Evolutionary conservation across 1,284 basidiomycete species (phyloP).

Genomic region (Rhizoctonia solani): DNA sequence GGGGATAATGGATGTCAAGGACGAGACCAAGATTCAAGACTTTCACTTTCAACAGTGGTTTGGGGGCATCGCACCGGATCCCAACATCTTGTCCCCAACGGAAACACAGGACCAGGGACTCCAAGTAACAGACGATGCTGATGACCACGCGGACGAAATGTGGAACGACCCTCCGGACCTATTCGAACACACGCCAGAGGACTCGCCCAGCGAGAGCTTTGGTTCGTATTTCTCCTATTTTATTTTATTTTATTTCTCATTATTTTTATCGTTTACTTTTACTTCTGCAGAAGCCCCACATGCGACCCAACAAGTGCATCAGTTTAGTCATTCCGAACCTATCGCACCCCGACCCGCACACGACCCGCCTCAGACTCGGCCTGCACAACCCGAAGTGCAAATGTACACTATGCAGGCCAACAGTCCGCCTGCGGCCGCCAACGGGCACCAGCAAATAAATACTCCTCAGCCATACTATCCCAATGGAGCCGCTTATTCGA

Average conservation of each 20-base stretch:
- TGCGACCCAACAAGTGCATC: neutral
- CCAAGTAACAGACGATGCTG: slow-evolving; percentile 1
- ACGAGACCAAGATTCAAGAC: slow-evolving; percentile 16
- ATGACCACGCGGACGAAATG: slow-evolving; percentile 11
- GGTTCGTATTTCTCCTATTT: slow-evolving; percentile 1
- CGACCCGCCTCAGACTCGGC: neutral
- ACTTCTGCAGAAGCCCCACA: neutral
- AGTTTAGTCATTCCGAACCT: slow-evolving; percentile 5
- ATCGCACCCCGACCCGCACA: neutral
- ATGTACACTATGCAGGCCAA: neutral
- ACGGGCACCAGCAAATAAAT: slow-evolving; percentile 10
- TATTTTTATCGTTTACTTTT: slow-evolving; percentile 7
- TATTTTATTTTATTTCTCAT: neutral
- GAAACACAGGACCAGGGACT: slow-evolving; percentile 10
- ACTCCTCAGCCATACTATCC: slow-evolving; percentile 31
- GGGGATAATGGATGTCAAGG: slow-evolving; percentile 11
- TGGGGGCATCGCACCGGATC: neutral
- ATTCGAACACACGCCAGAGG: neutral
- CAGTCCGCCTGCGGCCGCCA: neutral
- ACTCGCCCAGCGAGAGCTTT: neutral
- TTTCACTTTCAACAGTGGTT: slow-evolving; percentile 31
- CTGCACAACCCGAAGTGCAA: neutral
- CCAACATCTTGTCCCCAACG: slow-evolving; percentile 10
- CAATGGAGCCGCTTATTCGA: slow-evolving; percentile 12
- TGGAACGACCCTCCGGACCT: slow-evolving; percentile 26